Evolutionary conservation across 257 asterid species (phyloP).

Genomic region (Agastache rugosa): DNA sequence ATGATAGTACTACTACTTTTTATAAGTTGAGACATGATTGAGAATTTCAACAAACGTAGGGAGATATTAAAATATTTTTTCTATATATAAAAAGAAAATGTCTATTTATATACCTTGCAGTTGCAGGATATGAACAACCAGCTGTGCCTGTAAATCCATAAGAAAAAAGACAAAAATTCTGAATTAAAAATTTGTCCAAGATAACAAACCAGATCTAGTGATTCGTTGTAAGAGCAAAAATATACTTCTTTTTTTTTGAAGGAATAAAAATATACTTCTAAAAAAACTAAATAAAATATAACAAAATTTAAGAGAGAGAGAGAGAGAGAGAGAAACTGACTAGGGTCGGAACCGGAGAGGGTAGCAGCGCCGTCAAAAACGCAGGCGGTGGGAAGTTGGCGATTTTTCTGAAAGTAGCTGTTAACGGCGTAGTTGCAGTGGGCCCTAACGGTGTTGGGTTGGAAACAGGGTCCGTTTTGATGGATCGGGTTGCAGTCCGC

Average conservation of each 20-base stretch:
- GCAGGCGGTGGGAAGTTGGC: conserved; percentile 66
- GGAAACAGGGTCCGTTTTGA: conserved; percentile 61
- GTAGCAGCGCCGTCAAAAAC: conserved; percentile 76
- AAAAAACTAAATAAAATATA: not conserved
- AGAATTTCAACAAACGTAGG: no score
- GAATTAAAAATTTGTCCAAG: not conserved
- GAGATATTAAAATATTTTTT: no score
- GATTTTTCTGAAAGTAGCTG: conserved; percentile 76
- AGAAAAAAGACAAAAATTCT: not conserved
- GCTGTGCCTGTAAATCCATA: conserved; percentile 52
- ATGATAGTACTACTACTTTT: no score
- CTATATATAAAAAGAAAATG: not conserved
- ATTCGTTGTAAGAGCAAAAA: not conserved
- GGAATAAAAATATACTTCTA: no score
- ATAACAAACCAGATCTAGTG: conserved; percentile 30
- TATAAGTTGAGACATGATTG: no score
- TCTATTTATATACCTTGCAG: conserved; percentile 57
- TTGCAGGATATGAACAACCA: conserved; percentile 70
- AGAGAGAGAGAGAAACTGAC: conserved; percentile 43
- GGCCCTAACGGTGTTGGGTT: conserved; percentile 72
- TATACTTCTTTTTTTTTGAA: no score
- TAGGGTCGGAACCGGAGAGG: conserved; percentile 60
- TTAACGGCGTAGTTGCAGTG: conserved; percentile 91
- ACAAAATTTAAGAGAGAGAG: not conserved
- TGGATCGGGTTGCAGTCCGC: conserved; percentile 81